A percentile compares a stretch with the other conserved stretches of the same genome.
Conservation (phyloP, 1,284 basidiomycete genomes). For the Ustilago cynodontis region DNA sequence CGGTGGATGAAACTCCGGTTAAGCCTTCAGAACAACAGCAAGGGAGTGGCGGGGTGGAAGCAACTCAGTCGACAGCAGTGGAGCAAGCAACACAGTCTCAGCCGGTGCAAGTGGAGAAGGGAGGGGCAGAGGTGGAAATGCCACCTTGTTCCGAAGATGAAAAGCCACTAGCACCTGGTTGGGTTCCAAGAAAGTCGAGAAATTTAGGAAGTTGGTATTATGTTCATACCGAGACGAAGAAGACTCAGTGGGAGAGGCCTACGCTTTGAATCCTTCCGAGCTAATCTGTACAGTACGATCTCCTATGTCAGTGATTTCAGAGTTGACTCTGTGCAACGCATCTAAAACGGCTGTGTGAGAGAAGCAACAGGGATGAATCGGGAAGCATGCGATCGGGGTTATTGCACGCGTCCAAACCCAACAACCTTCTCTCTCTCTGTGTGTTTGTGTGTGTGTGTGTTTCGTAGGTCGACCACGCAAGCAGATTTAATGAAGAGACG, state of each 20-base stretch:
- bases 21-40: slow-evolving; percentile 4
- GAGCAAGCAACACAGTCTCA: neutral
- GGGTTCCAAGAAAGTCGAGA: slow-evolving; percentile 25
- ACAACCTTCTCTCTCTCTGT: neutral
- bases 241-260: slow-evolving; percentile 50
- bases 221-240: slow-evolving; percentile 38
- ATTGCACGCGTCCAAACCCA: neutral
- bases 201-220: slow-evolving; percentile 39
- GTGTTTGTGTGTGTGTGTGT: too few relatives aligned
- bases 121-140: slow-evolving; percentile 11
- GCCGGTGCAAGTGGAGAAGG: neutral
- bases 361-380: neutral
- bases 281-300: too few relatives aligned
- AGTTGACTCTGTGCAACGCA: too few relatives aligned
- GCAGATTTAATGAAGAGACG: neutral
- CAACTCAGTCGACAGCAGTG: neutral
- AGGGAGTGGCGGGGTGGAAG: too few relatives aligned
- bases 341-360: too few relatives aligned
- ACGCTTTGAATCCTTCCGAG: slow-evolving; percentile 11
- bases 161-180: slow-evolving; percentile 31
- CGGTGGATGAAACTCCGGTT: neutral
- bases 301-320: too few relatives aligned
- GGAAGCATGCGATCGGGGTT: neutral
- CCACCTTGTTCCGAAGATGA: slow-evolving; percentile 23
- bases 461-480: neutral